Base-by-base conservation (phyloP, 2,329 filamentous ascomycete genomes). In the Trichoderma semiorbis region DNA sequence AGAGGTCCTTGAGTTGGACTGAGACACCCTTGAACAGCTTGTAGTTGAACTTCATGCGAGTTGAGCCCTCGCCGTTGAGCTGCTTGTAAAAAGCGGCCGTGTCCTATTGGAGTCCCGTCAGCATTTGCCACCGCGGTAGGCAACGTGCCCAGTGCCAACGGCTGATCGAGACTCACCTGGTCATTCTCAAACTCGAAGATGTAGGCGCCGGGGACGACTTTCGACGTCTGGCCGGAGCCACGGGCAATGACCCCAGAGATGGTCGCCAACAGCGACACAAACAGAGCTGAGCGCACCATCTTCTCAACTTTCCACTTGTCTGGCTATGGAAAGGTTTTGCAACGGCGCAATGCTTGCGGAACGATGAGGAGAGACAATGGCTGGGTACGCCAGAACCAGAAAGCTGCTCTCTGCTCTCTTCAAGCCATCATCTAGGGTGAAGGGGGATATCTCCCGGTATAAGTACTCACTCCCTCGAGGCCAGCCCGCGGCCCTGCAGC, bases 11-110 rank as follows among this genome's bases (percentile, higher is more conserved):
- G 77, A 88, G 83, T 75, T 86, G 82, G 72, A 89, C 83, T 3
- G 87, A 88, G 1, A 82, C 83, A 69, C 87, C 87, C 75, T 84
- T 86, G 82, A 89, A 89, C 24, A 88, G 80, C 74, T 83, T 80
- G 76, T 83, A 85, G 73, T 85, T 80, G 71, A 87, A 81, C 62
- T 84, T 82, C 81, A 85, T 83, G 69, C 84, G 84, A 57, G 82
- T 82, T 34, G 79, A 77, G 57, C 83, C 84, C 21, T 78, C 39
- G 30, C 21, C 50, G 26, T 64, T 47, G 43, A 74, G 39, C n/a
- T 57, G 39, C 11, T 72, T 50, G 36, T 63, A 53, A 18, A 73
- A 60, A 4, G 55, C 18, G 10, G 47, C 30, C 12, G 64, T 16
- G 57, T 74, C 62, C 71, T 74, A 30, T 16, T 43, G 34, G 50